These are phyloP conservation scores for Echium plantagineum DNA, from an alignment of 257 asterid genomes.

Conservation along the genomic window DNA sequence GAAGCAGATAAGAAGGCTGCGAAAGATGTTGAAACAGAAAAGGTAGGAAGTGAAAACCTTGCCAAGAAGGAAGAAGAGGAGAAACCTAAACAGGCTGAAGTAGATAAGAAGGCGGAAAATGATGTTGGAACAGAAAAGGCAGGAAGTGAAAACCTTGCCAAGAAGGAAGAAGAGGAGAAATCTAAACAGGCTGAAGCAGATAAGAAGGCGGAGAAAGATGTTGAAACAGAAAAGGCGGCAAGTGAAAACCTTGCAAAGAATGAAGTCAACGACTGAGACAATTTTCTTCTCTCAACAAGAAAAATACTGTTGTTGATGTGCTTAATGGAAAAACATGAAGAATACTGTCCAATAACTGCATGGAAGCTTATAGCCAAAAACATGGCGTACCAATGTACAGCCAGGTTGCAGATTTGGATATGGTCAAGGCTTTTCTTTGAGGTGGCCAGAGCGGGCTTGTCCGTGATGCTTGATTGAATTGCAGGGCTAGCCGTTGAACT, in stretches of 20 bases:
- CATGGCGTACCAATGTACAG: neutral
- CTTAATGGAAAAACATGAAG: neutral
- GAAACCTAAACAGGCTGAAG: slow-evolving; percentile 82
- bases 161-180: slow-evolving; percentile 7
- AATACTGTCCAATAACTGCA: neutral
- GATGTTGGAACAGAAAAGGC: slow-evolving; percentile 60
- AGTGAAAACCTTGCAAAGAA: neutral
- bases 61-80: slow-evolving; percentile 44
- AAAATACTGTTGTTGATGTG: neutral
- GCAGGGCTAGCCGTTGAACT: neutral
- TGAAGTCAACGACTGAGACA: neutral
- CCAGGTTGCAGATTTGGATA: neutral
- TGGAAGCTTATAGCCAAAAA: neutral
- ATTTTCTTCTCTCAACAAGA: neutral
- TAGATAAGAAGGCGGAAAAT: slow-evolving; percentile 90
- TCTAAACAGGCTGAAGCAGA: neutral
- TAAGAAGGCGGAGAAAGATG: neutral
- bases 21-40: slow-evolving; percentile 65
- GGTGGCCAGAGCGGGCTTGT: neutral
- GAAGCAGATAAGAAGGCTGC: slow-evolving; percentile 92
- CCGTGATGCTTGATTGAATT: neutral
- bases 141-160: slow-evolving; percentile 36
- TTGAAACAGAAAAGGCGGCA: slow-evolving; percentile 13
- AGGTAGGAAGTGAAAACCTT: slow-evolving; percentile 40
- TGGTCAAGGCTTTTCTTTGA: neutral